Base-by-base conservation (phyloP, 2,329 filamentous ascomycete species). In the Talaromyces rugulosus region DNA sequence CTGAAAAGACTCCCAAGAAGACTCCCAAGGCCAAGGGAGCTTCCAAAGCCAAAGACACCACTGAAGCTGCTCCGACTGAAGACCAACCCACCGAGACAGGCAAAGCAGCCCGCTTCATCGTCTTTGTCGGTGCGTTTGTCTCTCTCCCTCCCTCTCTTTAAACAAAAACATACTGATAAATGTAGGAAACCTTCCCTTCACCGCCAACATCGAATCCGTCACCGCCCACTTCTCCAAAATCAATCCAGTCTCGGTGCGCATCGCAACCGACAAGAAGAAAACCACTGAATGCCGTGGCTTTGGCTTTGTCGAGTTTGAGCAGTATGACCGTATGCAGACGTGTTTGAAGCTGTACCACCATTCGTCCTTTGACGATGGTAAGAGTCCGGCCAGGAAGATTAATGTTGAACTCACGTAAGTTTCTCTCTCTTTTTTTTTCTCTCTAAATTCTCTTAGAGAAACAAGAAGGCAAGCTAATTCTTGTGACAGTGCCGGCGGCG, bases 331-430 rank as follows among this genome's bases (percentile, higher is more conserved):
- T 72, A 96, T 96, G 92, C 90, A 96, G 82, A 95, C 91, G 34
- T 96, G 92, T 72, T 82, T 98, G 64, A 91, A 93, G 76, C 87
- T 92, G 66, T 94, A 94, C 78, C 93, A 98, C 78, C 93, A 97
- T 78, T 89, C 87, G 63, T 83, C 83, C 66, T 96, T 97, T 73
- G 80, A 86, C 63, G 82, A 84, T 59, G 80, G 80, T 42, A 80
- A 79, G 69, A 80, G 75, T 34, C 75, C 77, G 1, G 79, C 87
- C 58, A 83, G 94, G 69, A 90, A 88, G 77, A 96, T 98, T 70
- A 97, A 96, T 73, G 90, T 97, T 30, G 94, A 97, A 78, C 78
- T 98, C 67, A 96, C 92, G 84, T 92, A 77, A 77, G 87, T 83
- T 60, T 36, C 55, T 27, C 56, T 55, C 44, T 44, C 34, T 27